Percentiles rank a stretch among this genome's conserved stretches.
Evolutionary conservation across 495 filamentous ascomycete species (phyloP).

Genomic region (Hyphodiscus hymeniophilus): DNA sequence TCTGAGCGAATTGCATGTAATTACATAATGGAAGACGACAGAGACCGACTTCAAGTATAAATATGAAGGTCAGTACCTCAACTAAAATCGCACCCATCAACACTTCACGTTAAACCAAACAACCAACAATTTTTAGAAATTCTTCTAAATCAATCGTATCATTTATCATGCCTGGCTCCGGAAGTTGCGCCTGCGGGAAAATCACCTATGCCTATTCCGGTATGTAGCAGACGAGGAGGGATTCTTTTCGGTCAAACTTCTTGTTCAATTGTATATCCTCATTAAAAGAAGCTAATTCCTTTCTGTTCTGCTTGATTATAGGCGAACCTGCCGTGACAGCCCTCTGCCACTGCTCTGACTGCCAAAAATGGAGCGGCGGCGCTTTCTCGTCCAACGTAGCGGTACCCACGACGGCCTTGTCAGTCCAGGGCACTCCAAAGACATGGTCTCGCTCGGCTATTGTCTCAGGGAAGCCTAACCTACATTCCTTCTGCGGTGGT

Average conservation of each 20-base stretch:
- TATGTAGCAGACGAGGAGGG: too few species aligned
- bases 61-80: too few species aligned
- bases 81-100: too few species aligned
- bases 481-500: slow-evolving; percentile 36
- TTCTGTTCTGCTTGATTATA: not conserved
- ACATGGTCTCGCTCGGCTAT: slow-evolving; percentile 28
- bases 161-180: too few species aligned
- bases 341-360: slow-evolving; percentile 42
- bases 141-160: too few species aligned
- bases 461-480: slow-evolving; percentile 34
- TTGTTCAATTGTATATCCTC: not conserved
- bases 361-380: slow-evolving; percentile 42
- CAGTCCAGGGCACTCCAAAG: slow-evolving; percentile 36
- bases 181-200: slow-evolving; percentile 36
- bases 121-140: too few species aligned
- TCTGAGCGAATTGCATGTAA: too few species aligned
- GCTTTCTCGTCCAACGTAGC: slow-evolving; percentile 38
- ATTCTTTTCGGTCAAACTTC: not conserved
- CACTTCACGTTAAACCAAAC: too few species aligned
- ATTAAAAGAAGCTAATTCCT: not conserved
- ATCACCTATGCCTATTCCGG: slow-evolving; percentile 29
- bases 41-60: too few species aligned
- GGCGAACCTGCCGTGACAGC: slow-evolving; percentile 26
- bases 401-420: slow-evolving; percentile 30
- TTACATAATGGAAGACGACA: too few species aligned